Conservation (phyloP, 2,329 filamentous ascomycete species). For the Penicillium sp. region DNA sequence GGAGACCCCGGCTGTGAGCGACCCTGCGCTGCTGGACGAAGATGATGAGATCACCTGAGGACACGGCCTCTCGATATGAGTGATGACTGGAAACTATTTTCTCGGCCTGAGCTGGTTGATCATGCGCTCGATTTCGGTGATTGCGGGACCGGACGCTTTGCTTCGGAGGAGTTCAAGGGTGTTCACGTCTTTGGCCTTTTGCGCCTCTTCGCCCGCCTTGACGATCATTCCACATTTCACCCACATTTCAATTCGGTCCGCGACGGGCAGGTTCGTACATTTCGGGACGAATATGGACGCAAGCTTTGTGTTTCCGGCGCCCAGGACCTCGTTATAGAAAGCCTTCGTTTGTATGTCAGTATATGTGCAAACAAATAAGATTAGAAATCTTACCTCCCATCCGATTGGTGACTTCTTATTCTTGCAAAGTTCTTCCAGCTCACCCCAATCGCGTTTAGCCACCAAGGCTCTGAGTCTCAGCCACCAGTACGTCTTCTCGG, state of each 20-base stretch:
- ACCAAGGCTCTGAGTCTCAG: constrained; percentile 80
- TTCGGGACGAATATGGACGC: constrained; percentile 84
- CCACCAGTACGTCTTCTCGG: constrained; percentile 90
- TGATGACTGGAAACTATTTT: constrained; percentile 33
- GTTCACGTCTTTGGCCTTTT: constrained; percentile 74
- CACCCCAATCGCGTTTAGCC: constrained; percentile 84
- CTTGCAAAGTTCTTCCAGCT: constrained; percentile 78
- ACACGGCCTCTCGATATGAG: constrained; percentile 5
- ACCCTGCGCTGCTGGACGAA: constrained; percentile 34
- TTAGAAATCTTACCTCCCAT: constrained; percentile 71
- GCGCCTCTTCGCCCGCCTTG: constrained; percentile 88
- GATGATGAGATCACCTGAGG: constrained; percentile 47
- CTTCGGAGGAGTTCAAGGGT: constrained; percentile 70
- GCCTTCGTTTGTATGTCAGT: constrained; percentile 60
- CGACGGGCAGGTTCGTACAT: constrained; percentile 67
- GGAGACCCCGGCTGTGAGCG: constrained; percentile 23
- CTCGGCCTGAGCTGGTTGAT: constrained; percentile 55
- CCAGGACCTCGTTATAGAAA: constrained; percentile 85
- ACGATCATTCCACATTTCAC: constrained; percentile 88
- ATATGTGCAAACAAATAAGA: constrained; percentile 12
- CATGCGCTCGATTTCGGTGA: constrained; percentile 80
- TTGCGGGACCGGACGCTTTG: constrained; percentile 68
- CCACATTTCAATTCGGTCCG: constrained; percentile 84
- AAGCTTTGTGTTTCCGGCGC: constrained; percentile 84
- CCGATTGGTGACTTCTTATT: constrained; percentile 85